Percentiles rank a stretch among this genome's conserved stretches.
Evolutionary conservation across 2,329 filamentous ascomycete genomes (phyloP).

Genomic region (Exophiala aquamarina): DNA sequence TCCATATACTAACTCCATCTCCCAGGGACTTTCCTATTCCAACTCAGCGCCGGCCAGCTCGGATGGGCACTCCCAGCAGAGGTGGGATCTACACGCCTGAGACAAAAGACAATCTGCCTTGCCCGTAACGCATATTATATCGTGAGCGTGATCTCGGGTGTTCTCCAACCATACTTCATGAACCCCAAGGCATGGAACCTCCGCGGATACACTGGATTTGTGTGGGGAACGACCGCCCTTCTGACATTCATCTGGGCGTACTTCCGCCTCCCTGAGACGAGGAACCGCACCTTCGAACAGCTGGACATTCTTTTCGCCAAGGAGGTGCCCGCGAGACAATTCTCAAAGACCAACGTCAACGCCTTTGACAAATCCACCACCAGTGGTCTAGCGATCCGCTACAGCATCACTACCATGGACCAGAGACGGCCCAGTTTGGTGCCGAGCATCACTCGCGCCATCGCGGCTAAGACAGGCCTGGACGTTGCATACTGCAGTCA

Average conservation of each 20-base stretch:
- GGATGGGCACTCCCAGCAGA: conserved; percentile 54
- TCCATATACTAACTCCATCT: no score
- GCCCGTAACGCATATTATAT: conserved; percentile 52
- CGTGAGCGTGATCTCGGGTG: conserved; percentile 45
- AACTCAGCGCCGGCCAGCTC: conserved; percentile 54
- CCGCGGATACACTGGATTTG: conserved; percentile 40
- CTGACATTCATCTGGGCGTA: conserved; percentile 32
- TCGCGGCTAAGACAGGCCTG: not conserved
- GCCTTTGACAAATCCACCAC: conserved; percentile 13
- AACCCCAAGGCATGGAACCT: conserved; percentile 39
- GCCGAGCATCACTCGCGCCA: conserved; percentile 1
- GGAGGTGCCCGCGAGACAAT: conserved; percentile 16
- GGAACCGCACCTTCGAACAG: conserved; percentile 35
- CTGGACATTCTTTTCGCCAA: conserved; percentile 24
- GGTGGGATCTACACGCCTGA: conserved; percentile 52
- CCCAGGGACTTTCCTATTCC: conserved; percentile 51
- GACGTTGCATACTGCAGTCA: conserved; percentile 2
- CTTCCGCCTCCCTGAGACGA: conserved; percentile 34
- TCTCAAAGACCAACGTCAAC: conserved; percentile 18
- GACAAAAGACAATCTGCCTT: conserved; percentile 55
- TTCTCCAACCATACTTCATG: conserved; percentile 36
- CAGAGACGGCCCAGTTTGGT: conserved; percentile 2
- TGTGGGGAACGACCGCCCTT: conserved; percentile 37
- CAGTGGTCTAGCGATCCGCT: not conserved
- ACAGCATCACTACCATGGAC: not conserved